Conservation (phyloP, 768 basidiomycete species). For the Antrodiella citrinella region DNA sequence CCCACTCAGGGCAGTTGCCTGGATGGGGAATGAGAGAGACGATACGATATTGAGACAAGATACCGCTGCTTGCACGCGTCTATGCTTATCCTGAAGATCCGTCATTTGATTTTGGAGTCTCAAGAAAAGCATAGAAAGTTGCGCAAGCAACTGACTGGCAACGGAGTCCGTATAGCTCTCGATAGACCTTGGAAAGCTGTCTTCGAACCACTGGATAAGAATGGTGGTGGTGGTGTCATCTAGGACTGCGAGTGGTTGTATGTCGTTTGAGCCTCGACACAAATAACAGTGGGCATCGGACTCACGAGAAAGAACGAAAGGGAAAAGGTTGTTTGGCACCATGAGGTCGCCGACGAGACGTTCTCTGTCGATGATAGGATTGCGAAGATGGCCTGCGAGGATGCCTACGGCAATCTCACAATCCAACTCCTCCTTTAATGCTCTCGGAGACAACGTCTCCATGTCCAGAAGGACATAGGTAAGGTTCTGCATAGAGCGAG, state of each 20-base stretch:
- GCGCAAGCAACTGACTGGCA: no score
- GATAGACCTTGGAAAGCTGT: background rate
- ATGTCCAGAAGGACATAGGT: background rate
- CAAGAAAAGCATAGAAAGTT: no score
- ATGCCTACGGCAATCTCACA: constrained; percentile 1
- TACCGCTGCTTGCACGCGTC: background rate
- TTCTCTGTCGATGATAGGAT: background rate
- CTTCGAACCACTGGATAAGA: no score
- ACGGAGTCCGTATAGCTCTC: background rate
- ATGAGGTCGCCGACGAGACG: background rate
- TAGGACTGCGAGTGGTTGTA: no score
- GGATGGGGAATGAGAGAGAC: background rate
- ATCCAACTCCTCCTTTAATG: constrained; percentile 1
- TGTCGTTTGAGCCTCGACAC: no score
- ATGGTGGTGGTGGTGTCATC: no score
- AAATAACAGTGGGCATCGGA: background rate
- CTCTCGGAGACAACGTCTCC: background rate
- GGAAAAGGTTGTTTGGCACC: background rate
- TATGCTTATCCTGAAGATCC: background rate
- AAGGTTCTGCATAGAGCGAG: no score
- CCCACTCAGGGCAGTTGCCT: background rate
- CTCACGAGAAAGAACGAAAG: constrained; percentile 2
- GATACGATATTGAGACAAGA: background rate
- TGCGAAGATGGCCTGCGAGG: constrained; percentile 7
- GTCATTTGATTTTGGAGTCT: no score